Evolutionary conservation across 2,329 filamentous ascomycete species (phyloP), one percentile per base, ranked within the genome.

Genomic region (Fusarium gaditjirri): DNA sequence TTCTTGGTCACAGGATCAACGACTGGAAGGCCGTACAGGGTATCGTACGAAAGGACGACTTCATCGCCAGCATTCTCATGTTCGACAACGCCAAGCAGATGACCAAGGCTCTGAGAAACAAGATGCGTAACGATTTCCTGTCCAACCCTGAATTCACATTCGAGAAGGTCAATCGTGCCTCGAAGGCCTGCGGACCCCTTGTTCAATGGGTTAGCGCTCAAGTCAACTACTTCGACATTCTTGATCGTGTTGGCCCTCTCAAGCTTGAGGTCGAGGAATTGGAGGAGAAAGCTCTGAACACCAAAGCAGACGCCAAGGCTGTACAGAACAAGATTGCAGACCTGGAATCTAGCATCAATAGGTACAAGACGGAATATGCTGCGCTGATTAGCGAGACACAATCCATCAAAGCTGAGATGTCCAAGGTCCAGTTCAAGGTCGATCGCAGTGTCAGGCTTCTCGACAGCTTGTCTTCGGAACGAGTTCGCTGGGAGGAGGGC

Each of bases 141-240:
- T 94, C 93, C 19, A 96, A 97, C 80, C 92, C 95, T 8, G 95
- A 98, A 66, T 99, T 98, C 82, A 98, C 95, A 0, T 97, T 95
- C 76, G 96, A 99, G 80, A 93, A 93, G 81, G 96, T 98, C 81
- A 97, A 97, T 82, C 94, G 94, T 77, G 96, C 96, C 68, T 97
- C 93, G 84, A 98, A 96, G 84, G 96, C 96, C 50, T 99, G 96
- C 81, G 97, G 96, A 78, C 97, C 96, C 31, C 88, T 99, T 19
- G 95, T 99, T 23, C 94, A 98, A 80, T 99, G 96, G 96, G 95
- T 97, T 6, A 89, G 94, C 80, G 97, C 96, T 25, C 96, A 99
- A 83, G 96, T 99, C 79, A 94, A 93, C 78, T 99, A 97, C 82
- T 97, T 95, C n/a, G 94, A 96, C 74, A 99, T 99, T 76, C 85